A percentile compares a stretch with the other conserved stretches of the same genome.
Evolutionary conservation across 306 rosid genomes (phyloP).

Genomic region (Quercus variabilis): DNA sequence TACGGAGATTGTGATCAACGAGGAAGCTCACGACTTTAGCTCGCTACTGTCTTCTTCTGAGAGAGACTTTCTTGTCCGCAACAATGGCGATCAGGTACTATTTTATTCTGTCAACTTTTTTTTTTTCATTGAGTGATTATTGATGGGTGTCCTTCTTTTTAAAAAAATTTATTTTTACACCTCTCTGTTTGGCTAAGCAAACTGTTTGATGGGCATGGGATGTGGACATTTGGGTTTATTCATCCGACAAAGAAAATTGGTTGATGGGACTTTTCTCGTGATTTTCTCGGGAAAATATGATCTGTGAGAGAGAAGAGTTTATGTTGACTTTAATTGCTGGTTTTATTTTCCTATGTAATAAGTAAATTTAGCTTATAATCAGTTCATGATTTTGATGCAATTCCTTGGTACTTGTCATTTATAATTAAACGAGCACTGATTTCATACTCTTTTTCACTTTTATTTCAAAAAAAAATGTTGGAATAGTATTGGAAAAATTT

Average conservation of each 20-base stretch:
- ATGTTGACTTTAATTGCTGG: neutral
- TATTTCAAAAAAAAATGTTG: neutral
- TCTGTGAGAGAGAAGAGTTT: neutral
- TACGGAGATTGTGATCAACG: too few relatives aligned
- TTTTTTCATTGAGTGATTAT: too few relatives aligned
- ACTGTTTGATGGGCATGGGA: too few relatives aligned
- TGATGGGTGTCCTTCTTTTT: too few relatives aligned
- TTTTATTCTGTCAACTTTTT: too few relatives aligned
- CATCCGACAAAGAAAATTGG: too few relatives aligned
- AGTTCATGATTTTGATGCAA: neutral
- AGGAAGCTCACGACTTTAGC: neutral
- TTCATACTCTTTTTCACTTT: neutral
- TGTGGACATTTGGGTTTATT: too few relatives aligned
- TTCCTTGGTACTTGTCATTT: neutral
- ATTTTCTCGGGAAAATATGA: neutral
- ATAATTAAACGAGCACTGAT: neutral
- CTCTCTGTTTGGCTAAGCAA: too few relatives aligned
- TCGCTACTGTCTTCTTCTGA: neutral
- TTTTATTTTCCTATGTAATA: neutral
- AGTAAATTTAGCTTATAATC: neutral
- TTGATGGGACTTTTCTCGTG: neutral
- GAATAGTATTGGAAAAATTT: too few relatives aligned
- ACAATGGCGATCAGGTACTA: slow-evolving; percentile 8
- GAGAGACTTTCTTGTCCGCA: neutral
- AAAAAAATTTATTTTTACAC: too few relatives aligned